These are phyloP conservation scores for Hygrophorus pudorinus DNA, from an alignment of 768 basidiomycete species.

Conservation along the genomic window DNA sequence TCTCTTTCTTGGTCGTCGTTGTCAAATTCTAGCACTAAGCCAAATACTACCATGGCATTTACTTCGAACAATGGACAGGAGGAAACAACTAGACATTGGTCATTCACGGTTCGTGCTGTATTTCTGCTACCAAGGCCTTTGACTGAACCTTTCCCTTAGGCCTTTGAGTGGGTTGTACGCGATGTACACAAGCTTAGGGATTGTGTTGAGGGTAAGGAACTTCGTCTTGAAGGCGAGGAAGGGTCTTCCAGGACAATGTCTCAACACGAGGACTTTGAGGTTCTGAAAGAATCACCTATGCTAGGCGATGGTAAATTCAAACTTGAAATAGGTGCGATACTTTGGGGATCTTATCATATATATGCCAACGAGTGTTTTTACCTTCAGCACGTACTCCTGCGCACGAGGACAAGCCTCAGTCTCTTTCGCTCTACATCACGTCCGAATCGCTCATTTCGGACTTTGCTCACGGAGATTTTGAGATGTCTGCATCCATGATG, in stretches of 20 bases:
- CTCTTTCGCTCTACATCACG: slow-evolving; percentile 57
- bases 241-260: slow-evolving; percentile 17
- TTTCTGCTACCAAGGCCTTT: not conserved
- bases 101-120: slow-evolving; percentile 39
- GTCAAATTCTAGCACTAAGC: slow-evolving; percentile 13
- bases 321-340: slow-evolving; percentile 49
- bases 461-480: slow-evolving; percentile 47
- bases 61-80: slow-evolving; percentile 20
- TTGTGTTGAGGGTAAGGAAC: slow-evolving; percentile 39
- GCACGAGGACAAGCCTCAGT: slow-evolving; percentile 21
- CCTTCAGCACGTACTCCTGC: slow-evolving; percentile 15
- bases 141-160: slow-evolving; percentile 27
- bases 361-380: slow-evolving; percentile 2
- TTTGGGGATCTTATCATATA: not conserved
- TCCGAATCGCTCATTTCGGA: slow-evolving; percentile 51
- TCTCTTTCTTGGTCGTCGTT: slow-evolving; percentile 16
- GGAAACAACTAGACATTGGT: slow-evolving; percentile 53
- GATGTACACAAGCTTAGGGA: slow-evolving; percentile 47
- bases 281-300: slow-evolving; percentile 55
- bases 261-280: slow-evolving; percentile 41
- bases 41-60: slow-evolving; percentile 17
- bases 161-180: slow-evolving; percentile 63
- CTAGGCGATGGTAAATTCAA: slow-evolving; percentile 65
- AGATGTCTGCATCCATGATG: slow-evolving; percentile 58
- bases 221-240: slow-evolving; percentile 15